Conservation (phyloP, 139 green algal genomes). For the Chlorella sorokiniana region DNA sequence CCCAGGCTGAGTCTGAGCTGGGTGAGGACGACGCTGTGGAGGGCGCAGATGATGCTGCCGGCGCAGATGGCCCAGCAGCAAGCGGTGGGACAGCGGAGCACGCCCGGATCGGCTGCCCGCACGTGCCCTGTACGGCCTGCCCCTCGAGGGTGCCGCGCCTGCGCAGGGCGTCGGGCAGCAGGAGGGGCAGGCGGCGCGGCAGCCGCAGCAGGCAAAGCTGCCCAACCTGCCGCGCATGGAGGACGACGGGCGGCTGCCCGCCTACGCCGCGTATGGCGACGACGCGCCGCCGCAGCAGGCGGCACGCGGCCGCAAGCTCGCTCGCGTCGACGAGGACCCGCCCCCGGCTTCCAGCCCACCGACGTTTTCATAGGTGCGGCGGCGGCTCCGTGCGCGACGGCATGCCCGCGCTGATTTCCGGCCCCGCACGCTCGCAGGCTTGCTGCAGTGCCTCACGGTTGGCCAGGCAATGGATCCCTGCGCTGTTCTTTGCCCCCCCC, state of each 20-base stretch:
- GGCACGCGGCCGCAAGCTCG: neutral
- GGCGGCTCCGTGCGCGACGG: too few species aligned
- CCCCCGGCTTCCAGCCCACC: neutral
- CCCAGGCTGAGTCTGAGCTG: neutral
- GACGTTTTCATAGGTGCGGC: conserved; percentile 18
- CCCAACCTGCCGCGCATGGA: neutral
- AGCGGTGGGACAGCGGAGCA: neutral
- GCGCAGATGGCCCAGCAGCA: neutral
- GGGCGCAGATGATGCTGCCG: neutral
- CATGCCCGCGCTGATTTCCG: too few species aligned
- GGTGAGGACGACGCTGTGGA: neutral
- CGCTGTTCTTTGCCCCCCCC: neutral
- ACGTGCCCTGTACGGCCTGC: conserved; percentile 7
- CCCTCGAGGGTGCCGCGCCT: neutral
- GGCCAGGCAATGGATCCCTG: too few species aligned
- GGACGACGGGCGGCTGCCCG: conserved; percentile 11
- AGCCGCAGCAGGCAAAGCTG: neutral
- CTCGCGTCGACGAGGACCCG: conserved; percentile 1
- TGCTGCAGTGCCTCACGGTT: too few species aligned
- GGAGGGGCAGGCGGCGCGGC: neutral
- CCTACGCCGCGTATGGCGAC: too few species aligned
- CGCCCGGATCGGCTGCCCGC: neutral
- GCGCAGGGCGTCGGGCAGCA: neutral
- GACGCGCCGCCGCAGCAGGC: neutral
- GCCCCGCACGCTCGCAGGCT: too few species aligned